Base-by-base conservation (phyloP, 768 basidiomycete species). In the Leccinum fibrillosum region DNA sequence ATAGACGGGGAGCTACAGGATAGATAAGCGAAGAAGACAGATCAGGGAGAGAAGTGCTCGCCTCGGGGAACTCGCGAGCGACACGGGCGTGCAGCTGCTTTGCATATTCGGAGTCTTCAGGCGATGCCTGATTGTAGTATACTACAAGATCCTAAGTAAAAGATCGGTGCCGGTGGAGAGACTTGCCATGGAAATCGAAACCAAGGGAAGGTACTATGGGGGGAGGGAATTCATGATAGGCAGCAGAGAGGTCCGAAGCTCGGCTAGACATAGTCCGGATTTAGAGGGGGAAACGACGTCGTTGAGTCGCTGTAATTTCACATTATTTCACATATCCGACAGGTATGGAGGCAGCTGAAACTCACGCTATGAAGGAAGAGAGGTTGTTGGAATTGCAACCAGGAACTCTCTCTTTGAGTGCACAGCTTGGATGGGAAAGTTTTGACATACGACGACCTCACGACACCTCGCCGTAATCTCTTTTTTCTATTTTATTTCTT, bases 111-210 rank as follows among this genome's bases (percentile, higher is more conserved):
- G 70, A 52, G 49, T 89, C 78, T 15, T 66, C 66, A 4, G 77
- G 67, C 35, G 75, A 73, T 17, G 64, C 67, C 12, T 76, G 81
- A 72, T 82, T 81, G 70, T 86, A 88, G 63, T 89, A 90, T 23
- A 89, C 87, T 88, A 53, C 17, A 30, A 3, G 1, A 48, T 17
- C 6, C 1, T 65, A 2, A 62, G 66, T 9, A 11, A 21, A 0
- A 5, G 0, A 19, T 44, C 4, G 19, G 19, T 8, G n/a, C 7
- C 5, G 10, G 42, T 11, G 10, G 19, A 19, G 4, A 5, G n/a
- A 50, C 85, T 72, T 57, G 85, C 88, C 79, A 65, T 90, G 88
- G 64, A 90, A 89, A 69, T 90, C 88, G 61, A 89, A 89, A 1
- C 83, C 86, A 50, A 11, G 86, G 81, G 51, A 81, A 80, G 34